Base-by-base conservation (phyloP, 176 grass and related monocot species). In the Avena eriantha region DNA sequence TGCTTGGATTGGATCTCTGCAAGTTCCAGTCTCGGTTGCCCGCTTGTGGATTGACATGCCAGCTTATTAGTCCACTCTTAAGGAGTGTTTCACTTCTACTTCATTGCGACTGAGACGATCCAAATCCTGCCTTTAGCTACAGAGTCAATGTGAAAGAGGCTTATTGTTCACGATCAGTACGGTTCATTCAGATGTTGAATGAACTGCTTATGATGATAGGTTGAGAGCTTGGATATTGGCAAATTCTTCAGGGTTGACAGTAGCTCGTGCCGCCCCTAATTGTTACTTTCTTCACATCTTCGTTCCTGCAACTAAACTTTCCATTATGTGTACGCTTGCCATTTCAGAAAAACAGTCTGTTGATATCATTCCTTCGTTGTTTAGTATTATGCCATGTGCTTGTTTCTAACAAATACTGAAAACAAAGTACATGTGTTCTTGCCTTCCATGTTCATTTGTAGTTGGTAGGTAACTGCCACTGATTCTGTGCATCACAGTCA, bases 1-100 rank as follows among this genome's bases (percentile, higher is more conserved):
- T 81, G 60, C 43, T 64, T 73, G 2, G 54, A 35, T 33, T 70
- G 64, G 64, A 78, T 83, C 66, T 33, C 64, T 56, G 18, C 53
- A 1, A 55, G 10, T 19, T 60, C 8, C 54, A 45, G 23, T 54
- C 17, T 78, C 5, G 4, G 11, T 81, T 57, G 19, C 45, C 16
- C 63, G 21, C 5, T 33, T 48, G 10, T 22, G 33, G 71, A 69
- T 69, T 17, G 29, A n/a, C 64, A 70, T 63, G 3, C 8, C 35
- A 72, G 13, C 23, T 71, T 34, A 6, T 33, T 79, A 47, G 23
- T 80, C 41, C 48, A 54, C 3, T 15, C 47, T 14, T 76, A 18
- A 24, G 10, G 45, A 3, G 7, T 54, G n/a, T 10, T 26, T 9
- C 18, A 48, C 29, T 22, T 14, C 31, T 66, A 85, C 13, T 22